These are phyloP conservation scores for Tephrocybe sp. DNA, from an alignment of 768 basidiomycete species.

Conservation along the genomic window DNA sequence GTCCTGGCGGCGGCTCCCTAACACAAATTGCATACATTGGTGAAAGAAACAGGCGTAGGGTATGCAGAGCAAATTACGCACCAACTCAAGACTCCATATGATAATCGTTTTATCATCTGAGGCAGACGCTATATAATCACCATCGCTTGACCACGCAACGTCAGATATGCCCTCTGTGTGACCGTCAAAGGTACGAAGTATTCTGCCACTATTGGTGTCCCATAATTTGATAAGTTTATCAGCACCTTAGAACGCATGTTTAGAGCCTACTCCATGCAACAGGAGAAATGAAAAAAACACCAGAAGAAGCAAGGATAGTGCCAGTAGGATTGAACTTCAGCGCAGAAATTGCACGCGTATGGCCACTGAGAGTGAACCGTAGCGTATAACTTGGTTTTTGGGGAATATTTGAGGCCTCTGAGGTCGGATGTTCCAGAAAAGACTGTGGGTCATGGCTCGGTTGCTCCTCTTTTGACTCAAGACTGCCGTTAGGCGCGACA, in stretches of 20 bases:
- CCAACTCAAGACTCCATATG: slow-evolving; percentile 78
- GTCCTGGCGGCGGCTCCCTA: slow-evolving; percentile 62
- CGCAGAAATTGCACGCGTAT: slow-evolving; percentile 77
- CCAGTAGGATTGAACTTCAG: slow-evolving; percentile 91
- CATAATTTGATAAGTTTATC: slow-evolving; percentile 83
- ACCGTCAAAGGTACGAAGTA: slow-evolving; percentile 68
- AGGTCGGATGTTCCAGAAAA: neutral
- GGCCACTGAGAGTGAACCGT: slow-evolving; percentile 72
- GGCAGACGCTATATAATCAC: slow-evolving; percentile 82
- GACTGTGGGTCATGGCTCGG: too few relatives aligned
- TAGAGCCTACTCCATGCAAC: slow-evolving; percentile 18
- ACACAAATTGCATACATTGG: slow-evolving; percentile 5
- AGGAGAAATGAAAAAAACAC: slow-evolving; percentile 46
- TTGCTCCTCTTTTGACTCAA: neutral
- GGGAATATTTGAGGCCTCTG: slow-evolving; percentile 2
- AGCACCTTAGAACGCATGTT: slow-evolving; percentile 55
- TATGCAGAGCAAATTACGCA: slow-evolving; percentile 24
- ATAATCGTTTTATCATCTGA: slow-evolving; percentile 91
- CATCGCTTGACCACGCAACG: slow-evolving; percentile 84
- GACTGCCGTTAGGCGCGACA: slow-evolving; percentile 1
- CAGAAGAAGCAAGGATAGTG: slow-evolving; percentile 73
- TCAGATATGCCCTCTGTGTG: slow-evolving; percentile 87
- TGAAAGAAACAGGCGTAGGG: slow-evolving; percentile 10
- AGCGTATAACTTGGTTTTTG: slow-evolving; percentile 51
- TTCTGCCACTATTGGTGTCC: slow-evolving; percentile 70